Percentiles rank a stretch among this genome's conserved stretches.
These are phyloP conservation scores for Yarrowia bubula DNA, from an alignment of 805 yeast genomes.

Conservation along the genomic window DNA sequence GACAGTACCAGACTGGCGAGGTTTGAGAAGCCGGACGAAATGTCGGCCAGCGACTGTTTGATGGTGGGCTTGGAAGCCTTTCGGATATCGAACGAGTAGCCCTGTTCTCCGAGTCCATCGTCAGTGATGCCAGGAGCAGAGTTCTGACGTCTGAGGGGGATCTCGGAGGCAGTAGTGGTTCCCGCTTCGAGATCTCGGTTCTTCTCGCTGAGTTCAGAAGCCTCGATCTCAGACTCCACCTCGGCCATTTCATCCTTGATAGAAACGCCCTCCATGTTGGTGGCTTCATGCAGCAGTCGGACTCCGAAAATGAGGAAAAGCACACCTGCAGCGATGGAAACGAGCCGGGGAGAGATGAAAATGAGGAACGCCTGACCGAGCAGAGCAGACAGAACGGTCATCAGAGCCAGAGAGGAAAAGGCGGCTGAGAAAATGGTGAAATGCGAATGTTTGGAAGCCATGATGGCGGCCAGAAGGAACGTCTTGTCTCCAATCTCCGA, in stretches of 20 bases:
- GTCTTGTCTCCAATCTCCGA: slow-evolving; percentile 98
- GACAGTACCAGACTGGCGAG: slow-evolving; percentile 66
- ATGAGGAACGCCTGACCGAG: slow-evolving; percentile 91
- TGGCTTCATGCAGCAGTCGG: slow-evolving; percentile 75
- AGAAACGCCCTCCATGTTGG: slow-evolving; percentile 73
- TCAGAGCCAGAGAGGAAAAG: slow-evolving; percentile 75
- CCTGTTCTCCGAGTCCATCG: slow-evolving; percentile 39
- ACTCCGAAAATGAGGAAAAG: slow-evolving; percentile 81
- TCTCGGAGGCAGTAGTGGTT: not conserved
- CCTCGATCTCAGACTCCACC: slow-evolving; percentile 88
- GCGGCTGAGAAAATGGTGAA: slow-evolving; percentile 85
- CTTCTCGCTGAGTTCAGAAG: slow-evolving; percentile 59
- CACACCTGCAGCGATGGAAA: slow-evolving; percentile 77
- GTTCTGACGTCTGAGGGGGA: slow-evolving; percentile 30
- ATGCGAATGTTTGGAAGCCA: slow-evolving; percentile 94
- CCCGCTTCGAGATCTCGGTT: slow-evolving; percentile 42
- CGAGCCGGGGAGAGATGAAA: slow-evolving; percentile 71
- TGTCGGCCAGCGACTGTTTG: slow-evolving; percentile 27
- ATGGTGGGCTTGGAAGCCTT: slow-evolving; percentile 16
- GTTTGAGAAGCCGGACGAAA: slow-evolving; percentile 47
- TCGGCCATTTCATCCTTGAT: slow-evolving; percentile 95
- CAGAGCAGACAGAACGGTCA: slow-evolving; percentile 88
- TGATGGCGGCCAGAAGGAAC: slow-evolving; percentile 90
- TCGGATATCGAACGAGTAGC: slow-evolving; percentile 19
- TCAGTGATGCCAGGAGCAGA: slow-evolving; percentile 34